Evolutionary conservation across 441 rosid species (phyloP).

Genomic region (Kokia cookei): DNA sequence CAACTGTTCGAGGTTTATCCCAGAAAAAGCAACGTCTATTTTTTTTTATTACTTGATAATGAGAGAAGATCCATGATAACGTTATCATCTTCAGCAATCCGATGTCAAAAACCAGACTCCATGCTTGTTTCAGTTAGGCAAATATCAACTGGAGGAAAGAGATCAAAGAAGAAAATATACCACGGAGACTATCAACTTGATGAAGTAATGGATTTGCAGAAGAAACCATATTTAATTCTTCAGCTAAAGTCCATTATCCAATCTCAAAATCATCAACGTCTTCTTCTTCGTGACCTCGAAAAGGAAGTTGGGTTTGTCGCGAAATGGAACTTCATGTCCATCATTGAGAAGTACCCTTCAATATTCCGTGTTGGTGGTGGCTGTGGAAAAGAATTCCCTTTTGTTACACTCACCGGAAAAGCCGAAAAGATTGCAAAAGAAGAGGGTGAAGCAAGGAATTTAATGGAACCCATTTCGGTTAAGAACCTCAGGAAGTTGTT

Average conservation of each 20-base stretch:
- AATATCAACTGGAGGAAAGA: constrained; percentile 56
- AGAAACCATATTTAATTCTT: constrained; percentile 62
- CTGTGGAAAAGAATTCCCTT: constrained; percentile 35
- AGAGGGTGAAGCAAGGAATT: constrained; percentile 41
- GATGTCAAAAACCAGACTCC: constrained; percentile 15
- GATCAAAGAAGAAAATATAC: constrained; percentile 80
- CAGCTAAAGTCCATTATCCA: constrained; percentile 64
- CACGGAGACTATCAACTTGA: constrained; percentile 70
- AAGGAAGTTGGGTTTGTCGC: constrained; percentile 86
- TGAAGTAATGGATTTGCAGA: constrained; percentile 67
- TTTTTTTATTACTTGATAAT: background rate
- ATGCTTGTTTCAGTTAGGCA: constrained; percentile 38
- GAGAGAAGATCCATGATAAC: constrained; percentile 10
- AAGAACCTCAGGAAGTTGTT: constrained; percentile 69
- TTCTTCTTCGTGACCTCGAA: constrained; percentile 81
- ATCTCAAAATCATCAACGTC: constrained; percentile 43
- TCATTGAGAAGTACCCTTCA: constrained; percentile 68
- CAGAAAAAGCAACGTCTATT: background rate
- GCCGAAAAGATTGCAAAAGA: constrained; percentile 53
- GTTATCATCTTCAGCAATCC: constrained; percentile 1
- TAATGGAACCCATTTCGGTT: constrained; percentile 75
- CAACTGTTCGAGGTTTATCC: constrained; percentile 29
- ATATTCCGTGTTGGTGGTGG: constrained; percentile 63
- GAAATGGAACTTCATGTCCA: constrained; percentile 78
- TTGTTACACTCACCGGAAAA: constrained; percentile 50